A percentile compares a stretch with the other conserved stretches of the same genome.
These are phyloP conservation scores for Hemileccinum rubropunctum DNA, from an alignment of 768 basidiomycete species.

Conservation along the genomic window DNA sequence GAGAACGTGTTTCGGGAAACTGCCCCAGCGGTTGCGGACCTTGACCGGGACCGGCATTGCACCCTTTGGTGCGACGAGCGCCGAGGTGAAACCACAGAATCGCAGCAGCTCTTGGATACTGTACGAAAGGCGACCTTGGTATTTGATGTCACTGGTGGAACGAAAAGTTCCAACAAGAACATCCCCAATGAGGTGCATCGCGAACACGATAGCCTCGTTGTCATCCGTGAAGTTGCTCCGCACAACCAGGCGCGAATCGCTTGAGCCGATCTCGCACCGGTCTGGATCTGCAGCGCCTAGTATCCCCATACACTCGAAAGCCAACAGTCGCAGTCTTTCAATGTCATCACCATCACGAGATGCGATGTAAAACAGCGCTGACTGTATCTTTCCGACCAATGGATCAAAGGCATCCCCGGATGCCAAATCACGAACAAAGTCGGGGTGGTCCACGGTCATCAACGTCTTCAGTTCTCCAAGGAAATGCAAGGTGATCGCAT, in stretches of 20 bases:
- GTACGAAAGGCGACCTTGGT: conserved; percentile 86
- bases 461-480: conserved; percentile 73
- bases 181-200: conserved; percentile 79
- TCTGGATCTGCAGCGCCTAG: conserved; percentile 96
- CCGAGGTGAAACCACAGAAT: conserved; percentile 82
- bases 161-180: conserved; percentile 88
- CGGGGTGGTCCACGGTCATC: conserved; percentile 47
- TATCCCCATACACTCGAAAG: conserved; percentile 89
- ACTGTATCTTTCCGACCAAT: conserved; percentile 63
- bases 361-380: conserved; percentile 63
- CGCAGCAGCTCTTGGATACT: conserved; percentile 88
- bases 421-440: conserved; percentile 58
- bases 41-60: conserved; percentile 55
- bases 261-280: conserved; percentile 66
- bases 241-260: conserved; percentile 66
- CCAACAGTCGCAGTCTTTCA: conserved; percentile 62
- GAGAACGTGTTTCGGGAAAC: conserved; percentile 75
- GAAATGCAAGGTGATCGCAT: conserved; percentile 70
- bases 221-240: conserved; percentile 79
- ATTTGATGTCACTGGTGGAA: conserved; percentile 90
- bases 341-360: conserved; percentile 76
- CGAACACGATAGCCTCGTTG: conserved; percentile 73
- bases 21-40: conserved; percentile 74
- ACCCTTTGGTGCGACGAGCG: conserved; percentile 57
- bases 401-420: conserved; percentile 88